Base-by-base conservation (phyloP, 805 yeast species). In the Schizosaccharomyces japonicus region DNA sequence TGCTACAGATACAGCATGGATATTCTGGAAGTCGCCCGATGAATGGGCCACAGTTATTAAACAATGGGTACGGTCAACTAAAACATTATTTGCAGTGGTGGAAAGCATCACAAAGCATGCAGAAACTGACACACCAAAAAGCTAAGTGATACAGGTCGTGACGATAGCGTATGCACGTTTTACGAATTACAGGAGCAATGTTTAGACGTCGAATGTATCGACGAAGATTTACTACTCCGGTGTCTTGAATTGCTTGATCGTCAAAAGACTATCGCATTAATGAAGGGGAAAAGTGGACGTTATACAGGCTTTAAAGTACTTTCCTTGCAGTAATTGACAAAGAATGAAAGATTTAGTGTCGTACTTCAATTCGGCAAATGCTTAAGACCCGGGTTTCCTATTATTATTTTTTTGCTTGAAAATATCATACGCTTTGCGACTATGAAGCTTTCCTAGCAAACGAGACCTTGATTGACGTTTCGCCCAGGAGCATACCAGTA, bases 401-500 rank as follows among this genome's bases (percentile, higher is more conserved):
- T n/a, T n/a, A n/a, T n/a, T n/a, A n/a, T n/a, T n/a, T n/a, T n/a
- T n/a, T n/a, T n/a, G n/a, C n/a, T n/a, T n/a, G n/a, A n/a, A n/a
- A n/a, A n/a, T n/a, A n/a, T n/a, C n/a, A n/a, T n/a, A n/a, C n/a
- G n/a, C n/a, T n/a, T n/a, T n/a, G n/a, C n/a, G n/a, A 42, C 46
- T 27, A 42, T 13, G 31, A 45, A 5, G 47, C 33, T 23, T 32
- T 30, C 36, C 33, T 29, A 17, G 66, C 66, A 51, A 51, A 62
- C 4, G 63, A 57, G 6, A 62, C 55, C 44, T 45, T 49, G 13
- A 59, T 52, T 25, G 47, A 46, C 27, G 48, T 47, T 17, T 49
- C 55, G 13, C 52, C 59, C 19, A 61, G 45, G 29, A 36, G 50
- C 36, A 59, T 48, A 15, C 56, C 60, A 26, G 49, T 51, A 1